Conservation (phyloP, 108 stramenopile genomes). For the Nitzschia inconspicua region DNA sequence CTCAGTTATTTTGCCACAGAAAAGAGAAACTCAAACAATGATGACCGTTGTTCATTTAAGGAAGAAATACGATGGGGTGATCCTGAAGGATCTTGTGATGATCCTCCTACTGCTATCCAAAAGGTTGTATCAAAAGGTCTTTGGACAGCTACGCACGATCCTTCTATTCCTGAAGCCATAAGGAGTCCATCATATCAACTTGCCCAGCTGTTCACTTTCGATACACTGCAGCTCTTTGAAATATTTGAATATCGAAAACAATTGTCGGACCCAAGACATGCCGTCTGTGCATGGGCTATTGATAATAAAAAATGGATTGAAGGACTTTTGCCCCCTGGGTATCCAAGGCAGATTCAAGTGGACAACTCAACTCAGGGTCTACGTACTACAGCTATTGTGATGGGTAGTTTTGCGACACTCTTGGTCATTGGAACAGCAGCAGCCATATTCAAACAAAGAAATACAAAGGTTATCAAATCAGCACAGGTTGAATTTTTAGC, state of each 20-base stretch:
- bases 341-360: constrained; percentile 5
- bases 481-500: constrained; percentile 31
- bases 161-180: neutral
- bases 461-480: constrained; percentile 25
- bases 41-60: too few relatives aligned
- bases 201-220: constrained; percentile 3
- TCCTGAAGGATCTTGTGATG: constrained; percentile 31
- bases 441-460: constrained; percentile 3
- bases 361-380: constrained; percentile 1
- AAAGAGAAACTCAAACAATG: too few relatives aligned
- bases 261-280: constrained; percentile 30
- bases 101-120: neutral
- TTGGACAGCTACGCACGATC: neutral
- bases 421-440: neutral
- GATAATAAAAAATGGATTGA: constrained; percentile 21
- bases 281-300: constrained; percentile 29
- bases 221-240: constrained; percentile 6
- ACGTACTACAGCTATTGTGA: neutral
- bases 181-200: constrained; percentile 18
- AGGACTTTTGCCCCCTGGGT: constrained; percentile 17
- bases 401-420: constrained; percentile 7
- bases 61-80: too few relatives aligned
- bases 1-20: too few relatives aligned
- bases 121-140: constrained; percentile 1
- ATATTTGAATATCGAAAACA: constrained; percentile 25